Evolutionary conservation across 2,329 filamentous ascomycete genomes (phyloP).

Genomic region (Iodosphaeria phyllophila): DNA sequence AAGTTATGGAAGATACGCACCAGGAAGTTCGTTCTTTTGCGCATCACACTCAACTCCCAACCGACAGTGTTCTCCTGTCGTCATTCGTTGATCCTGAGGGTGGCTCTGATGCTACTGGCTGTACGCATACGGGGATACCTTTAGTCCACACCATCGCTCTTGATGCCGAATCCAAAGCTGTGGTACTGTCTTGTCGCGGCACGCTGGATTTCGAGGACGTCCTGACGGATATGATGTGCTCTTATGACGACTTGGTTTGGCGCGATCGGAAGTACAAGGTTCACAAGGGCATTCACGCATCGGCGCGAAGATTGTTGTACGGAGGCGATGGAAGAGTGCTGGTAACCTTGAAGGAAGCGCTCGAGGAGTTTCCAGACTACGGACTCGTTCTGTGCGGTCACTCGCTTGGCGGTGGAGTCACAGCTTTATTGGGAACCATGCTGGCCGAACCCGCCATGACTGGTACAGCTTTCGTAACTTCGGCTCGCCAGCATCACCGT

Average conservation of each 20-base stretch:
- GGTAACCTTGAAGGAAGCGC: conserved; percentile 42
- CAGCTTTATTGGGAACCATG: conserved; percentile 51
- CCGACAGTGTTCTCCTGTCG: conserved; percentile 42
- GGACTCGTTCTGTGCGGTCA: conserved; percentile 52
- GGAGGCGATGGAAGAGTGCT: conserved; percentile 49
- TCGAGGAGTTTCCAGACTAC: conserved; percentile 50
- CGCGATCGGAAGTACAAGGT: conserved; percentile 47
- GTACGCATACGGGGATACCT: conserved; percentile 46
- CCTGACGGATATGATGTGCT: conserved; percentile 55
- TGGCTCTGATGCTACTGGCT: conserved; percentile 43
- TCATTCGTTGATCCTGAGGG: conserved; percentile 54
- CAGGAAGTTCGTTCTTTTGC: conserved; percentile 44
- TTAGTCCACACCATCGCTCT: conserved; percentile 57
- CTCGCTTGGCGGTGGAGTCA: conserved; percentile 51
- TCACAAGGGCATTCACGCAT: conserved; percentile 58
- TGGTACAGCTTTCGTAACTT: conserved; percentile 43
- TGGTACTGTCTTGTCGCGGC: conserved; percentile 54
- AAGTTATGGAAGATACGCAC: conserved; percentile 29
- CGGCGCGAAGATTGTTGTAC: conserved; percentile 46
- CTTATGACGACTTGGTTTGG: conserved; percentile 49
- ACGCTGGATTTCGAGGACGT: conserved; percentile 59
- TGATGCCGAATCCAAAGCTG: conserved; percentile 51
- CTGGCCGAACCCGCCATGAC: conserved; percentile 41
- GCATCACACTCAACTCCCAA: conserved; percentile 38
- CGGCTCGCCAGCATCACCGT: conserved; percentile 25